Conservation (phyloP, 176 grass and related monocot species). For the Tillandsia fasciculata region DNA sequence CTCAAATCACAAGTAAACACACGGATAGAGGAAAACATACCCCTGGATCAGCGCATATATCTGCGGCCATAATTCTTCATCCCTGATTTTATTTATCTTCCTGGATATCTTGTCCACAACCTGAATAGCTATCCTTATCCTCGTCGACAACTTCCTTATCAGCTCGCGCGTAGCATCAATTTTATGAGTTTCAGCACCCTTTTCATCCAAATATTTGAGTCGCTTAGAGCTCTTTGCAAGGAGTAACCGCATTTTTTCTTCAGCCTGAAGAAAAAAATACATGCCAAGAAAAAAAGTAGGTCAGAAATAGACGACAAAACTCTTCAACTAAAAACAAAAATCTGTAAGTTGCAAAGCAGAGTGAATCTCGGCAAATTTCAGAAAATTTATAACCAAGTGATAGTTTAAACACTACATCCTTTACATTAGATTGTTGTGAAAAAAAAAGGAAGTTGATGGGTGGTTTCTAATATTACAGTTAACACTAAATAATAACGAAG, state of each 20-base stretch:
- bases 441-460: neutral
- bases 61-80: slow-evolving; percentile 75
- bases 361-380: no score
- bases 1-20: neutral
- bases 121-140: slow-evolving; percentile 63
- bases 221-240: slow-evolving; percentile 54
- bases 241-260: slow-evolving; percentile 82
- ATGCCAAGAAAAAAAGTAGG: neutral
- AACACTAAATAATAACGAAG: slow-evolving; percentile 4
- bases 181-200: slow-evolving; percentile 52
- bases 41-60: slow-evolving; percentile 56
- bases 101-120: slow-evolving; percentile 67
- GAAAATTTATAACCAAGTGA: neutral
- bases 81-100: slow-evolving; percentile 72
- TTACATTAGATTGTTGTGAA: neutral
- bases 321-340: neutral
- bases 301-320: neutral
- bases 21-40: slow-evolving; percentile 30
- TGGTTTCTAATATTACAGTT: slow-evolving; percentile 7
- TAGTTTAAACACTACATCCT: neutral
- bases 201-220: slow-evolving; percentile 56
- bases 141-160: slow-evolving; percentile 59
- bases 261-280: slow-evolving; percentile 31
- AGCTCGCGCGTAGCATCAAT: slow-evolving; percentile 56
- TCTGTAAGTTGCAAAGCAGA: no score